These are phyloP conservation scores for Lippia alba DNA, from an alignment of 305 asterid species.

Conservation along the genomic window DNA sequence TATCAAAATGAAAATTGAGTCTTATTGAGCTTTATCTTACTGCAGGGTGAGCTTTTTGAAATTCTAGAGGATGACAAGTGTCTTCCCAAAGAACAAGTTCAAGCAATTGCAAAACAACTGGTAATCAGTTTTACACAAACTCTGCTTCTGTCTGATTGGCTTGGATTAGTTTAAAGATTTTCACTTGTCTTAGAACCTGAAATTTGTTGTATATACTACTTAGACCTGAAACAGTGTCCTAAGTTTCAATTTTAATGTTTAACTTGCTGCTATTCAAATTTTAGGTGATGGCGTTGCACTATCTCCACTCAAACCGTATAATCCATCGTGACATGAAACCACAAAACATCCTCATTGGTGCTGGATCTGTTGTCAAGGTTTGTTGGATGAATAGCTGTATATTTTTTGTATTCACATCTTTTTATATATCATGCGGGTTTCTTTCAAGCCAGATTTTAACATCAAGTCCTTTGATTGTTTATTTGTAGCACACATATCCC, in stretches of 20 bases:
- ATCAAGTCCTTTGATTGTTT: neutral
- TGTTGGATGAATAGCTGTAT: slow-evolving; percentile 32
- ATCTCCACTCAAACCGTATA: slow-evolving; percentile 96
- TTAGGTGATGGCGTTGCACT: slow-evolving; percentile 94
- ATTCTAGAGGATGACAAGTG: slow-evolving; percentile 98
- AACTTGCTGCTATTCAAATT: slow-evolving; percentile 29
- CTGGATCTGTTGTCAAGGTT: slow-evolving; percentile 94
- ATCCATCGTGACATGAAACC: slow-evolving; percentile 99
- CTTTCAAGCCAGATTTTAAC: slow-evolving; percentile 16
- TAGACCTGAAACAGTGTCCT: slow-evolving; percentile 22
- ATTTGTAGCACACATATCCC: slow-evolving; percentile 9
- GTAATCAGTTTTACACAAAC: slow-evolving; percentile 44
- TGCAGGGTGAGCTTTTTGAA: slow-evolving; percentile 97
- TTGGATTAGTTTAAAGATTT: slow-evolving; percentile 6
- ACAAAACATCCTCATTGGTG: slow-evolving; percentile 94
- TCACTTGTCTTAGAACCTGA: neutral
- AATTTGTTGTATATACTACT: slow-evolving; percentile 13
- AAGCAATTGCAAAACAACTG: slow-evolving; percentile 98
- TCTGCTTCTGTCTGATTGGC: slow-evolving; percentile 25
- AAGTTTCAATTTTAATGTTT: slow-evolving; percentile 24
- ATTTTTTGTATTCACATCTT: slow-evolving; percentile 22
- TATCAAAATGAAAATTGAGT: slow-evolving; percentile 23
- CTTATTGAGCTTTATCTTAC: slow-evolving; percentile 37
- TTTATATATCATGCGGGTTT: slow-evolving; percentile 10
- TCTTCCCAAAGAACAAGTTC: slow-evolving; percentile 99